These are phyloP conservation scores for Xylaria sp. DNA, from an alignment of 2,329 filamentous ascomycete genomes.

Conservation along the genomic window DNA sequence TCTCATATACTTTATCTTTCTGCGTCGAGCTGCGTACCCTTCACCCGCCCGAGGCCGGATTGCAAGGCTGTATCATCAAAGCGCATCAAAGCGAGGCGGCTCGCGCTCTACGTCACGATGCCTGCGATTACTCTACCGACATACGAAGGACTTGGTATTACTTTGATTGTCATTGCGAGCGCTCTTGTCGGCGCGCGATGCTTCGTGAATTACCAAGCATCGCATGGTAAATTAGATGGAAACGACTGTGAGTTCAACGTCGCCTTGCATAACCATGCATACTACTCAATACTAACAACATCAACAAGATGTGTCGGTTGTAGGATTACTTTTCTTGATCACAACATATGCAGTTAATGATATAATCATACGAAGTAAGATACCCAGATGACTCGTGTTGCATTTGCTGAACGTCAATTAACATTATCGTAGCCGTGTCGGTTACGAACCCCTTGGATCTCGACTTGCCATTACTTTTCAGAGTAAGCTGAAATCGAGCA, in stretches of 20 bases:
- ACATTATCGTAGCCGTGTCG: slow-evolving; percentile 10
- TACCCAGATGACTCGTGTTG: background rate
- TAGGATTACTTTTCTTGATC: slow-evolving; percentile 8
- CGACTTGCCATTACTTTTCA: slow-evolving; percentile 12
- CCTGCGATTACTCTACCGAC: slow-evolving; percentile 10
- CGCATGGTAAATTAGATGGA: slow-evolving; percentile 5
- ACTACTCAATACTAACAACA: background rate
- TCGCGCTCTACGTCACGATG: slow-evolving; percentile 8
- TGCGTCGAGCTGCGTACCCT: background rate
- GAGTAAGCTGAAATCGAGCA: background rate
- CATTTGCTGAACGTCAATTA: background rate
- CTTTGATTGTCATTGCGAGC: slow-evolving; percentile 15
- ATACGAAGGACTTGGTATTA: slow-evolving; percentile 10
- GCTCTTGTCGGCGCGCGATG: slow-evolving; percentile 6
- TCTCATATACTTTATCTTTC: slow-evolving; percentile 9
- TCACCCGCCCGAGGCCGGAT: background rate
- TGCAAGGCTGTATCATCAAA: background rate
- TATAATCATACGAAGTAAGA: slow-evolving; percentile 13
- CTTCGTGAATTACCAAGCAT: slow-evolving; percentile 16
- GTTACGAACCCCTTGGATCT: background rate
- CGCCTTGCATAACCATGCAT: background rate
- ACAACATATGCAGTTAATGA: slow-evolving; percentile 19
- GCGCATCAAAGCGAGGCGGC: background rate
- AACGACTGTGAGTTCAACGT: slow-evolving; percentile 12
- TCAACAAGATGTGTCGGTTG: slow-evolving; percentile 2